A percentile compares a stretch with the other conserved stretches of the same genome.
phyloP scores from a whole-genome alignment of 2,329 filamentous ascomycete genomes.

The Fusarium sp. region DNA sequence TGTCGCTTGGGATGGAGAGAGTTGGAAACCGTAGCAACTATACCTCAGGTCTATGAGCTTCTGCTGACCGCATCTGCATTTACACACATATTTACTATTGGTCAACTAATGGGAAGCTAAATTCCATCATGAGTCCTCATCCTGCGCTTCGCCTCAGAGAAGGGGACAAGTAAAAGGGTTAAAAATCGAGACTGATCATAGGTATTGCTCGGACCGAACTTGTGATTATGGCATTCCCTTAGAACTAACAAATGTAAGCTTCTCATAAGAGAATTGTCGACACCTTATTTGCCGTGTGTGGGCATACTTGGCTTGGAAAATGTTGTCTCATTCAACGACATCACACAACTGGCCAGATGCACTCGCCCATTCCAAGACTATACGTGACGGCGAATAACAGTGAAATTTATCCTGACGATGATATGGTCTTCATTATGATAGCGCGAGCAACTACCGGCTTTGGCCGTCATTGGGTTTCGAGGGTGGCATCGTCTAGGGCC shows the following conservation, averaged over 20 bases:
- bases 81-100: too few relatives aligned
- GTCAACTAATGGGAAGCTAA: neutral
- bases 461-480: constrained; percentile 42
- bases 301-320: neutral
- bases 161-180: constrained; percentile 7
- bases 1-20: neutral
- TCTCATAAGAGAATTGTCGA: neutral
- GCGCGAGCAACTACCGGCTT: constrained; percentile 44
- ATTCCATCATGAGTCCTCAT: neutral
- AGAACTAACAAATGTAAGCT: constrained; percentile 26
- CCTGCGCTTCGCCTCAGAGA: constrained; percentile 14
- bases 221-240: constrained; percentile 25
- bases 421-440: constrained; percentile 33
- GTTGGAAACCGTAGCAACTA: neutral
- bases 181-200: neutral
- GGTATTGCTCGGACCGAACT: neutral
- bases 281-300: neutral
- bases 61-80: too few relatives aligned
- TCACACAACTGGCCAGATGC: neutral
- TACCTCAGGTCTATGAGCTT: neutral
- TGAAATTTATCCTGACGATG: neutral
- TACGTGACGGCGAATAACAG: neutral
- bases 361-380: neutral
- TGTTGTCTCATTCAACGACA: neutral
- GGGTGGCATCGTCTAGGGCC: constrained; percentile 47